Conservation (phyloP, 257 asterid species). For the Lycium barbarum region DNA sequence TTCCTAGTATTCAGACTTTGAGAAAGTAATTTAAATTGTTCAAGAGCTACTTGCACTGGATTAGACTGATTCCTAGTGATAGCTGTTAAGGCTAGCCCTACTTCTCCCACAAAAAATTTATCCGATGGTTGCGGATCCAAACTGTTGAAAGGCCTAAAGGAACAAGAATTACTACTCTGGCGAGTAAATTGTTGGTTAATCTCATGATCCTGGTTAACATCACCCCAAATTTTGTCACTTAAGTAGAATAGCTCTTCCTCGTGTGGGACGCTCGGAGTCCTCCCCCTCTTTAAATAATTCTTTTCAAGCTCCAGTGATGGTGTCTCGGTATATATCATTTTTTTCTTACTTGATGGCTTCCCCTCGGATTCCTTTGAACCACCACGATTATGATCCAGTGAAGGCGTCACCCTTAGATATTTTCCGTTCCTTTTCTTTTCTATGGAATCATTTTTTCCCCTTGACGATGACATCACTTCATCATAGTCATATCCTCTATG, state of each 20-base stretch:
- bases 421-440: background rate
- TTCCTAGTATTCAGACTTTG: background rate
- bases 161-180: background rate
- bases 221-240: conserved; percentile 20
- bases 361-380: background rate
- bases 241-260: conserved; percentile 17
- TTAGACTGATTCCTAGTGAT: conserved; percentile 4
- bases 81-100: background rate
- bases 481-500: background rate
- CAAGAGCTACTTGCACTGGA: conserved; percentile 3
- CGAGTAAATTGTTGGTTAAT: background rate
- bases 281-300: background rate
- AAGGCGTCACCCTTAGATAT: background rate
- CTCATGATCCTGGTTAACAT: background rate
- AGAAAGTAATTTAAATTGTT: conserved; percentile 22
- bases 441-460: no score
- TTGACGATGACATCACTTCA: background rate
- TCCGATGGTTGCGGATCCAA: background rate
- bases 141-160: background rate
- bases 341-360: background rate
- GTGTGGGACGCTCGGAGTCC: background rate
- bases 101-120: background rate
- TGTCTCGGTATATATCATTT: background rate
- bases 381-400: background rate
- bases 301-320: no score